Evolutionary conservation across 768 basidiomycete genomes (phyloP), one percentile per base, ranked within the genome.

Genomic region (Termitomyces sp.): DNA sequence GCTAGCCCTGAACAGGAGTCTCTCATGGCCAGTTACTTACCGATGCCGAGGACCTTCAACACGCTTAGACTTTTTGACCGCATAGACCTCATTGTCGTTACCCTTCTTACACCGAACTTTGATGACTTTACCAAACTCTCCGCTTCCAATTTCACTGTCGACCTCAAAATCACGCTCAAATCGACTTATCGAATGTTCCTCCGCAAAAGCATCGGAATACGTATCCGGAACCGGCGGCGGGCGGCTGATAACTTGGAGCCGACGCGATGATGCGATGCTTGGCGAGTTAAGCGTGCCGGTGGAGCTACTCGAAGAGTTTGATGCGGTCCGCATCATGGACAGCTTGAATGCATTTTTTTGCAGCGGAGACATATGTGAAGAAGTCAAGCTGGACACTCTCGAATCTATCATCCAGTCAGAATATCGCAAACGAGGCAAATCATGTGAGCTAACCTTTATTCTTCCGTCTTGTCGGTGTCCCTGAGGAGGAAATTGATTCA

Each of bases 91-190:
- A 35, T 68, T 65, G 37, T 81, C 74, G 59, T 78, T 72, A 58
- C 73, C 76, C 40, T 79, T 76, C 73, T 93, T 91, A 67, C 77
- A 75, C 54, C 80, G 81, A 42, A 88, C 91, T 72, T 89, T 91
- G 73, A 93, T 88, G 19, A 94, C 96, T 65, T 88, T 88, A 25
- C 94, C 94, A 71, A 98, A 98, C 67, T 93, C 92, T 14, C 96
- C 96, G 51, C 86, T 87, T 5, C 96, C 96, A 11, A 98, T 77
- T 64, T 86, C 83, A 55, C 89, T 88, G 41, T 93, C 73, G 63
- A 91, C 84, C 9, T 83, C 76, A 67, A 94, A 98, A 43, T 91
- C 85, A 58, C 80, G 83, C 66, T 91, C 89, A 58, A 96, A 94
- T 49, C 81, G 80, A 19, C 88, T 84, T 17, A 45, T 28, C 9